Percentiles rank a stretch among this genome's conserved stretches.
These are phyloP conservation scores for Pleurozium schreberi DNA, from an alignment of 225 moss, liverwort and hornwort species.

Conservation along the genomic window DNA sequence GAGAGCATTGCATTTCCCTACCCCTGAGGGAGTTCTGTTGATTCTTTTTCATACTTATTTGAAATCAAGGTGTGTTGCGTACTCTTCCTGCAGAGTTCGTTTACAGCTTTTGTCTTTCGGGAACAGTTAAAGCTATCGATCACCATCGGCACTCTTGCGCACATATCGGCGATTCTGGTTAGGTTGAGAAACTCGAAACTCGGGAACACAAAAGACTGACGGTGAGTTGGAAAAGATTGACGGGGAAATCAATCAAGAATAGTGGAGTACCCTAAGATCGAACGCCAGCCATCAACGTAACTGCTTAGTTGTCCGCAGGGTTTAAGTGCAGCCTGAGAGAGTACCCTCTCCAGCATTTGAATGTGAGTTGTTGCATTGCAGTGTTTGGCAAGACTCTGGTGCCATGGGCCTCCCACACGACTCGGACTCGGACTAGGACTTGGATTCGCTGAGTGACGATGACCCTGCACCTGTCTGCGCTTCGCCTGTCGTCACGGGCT, in stretches of 20 bases:
- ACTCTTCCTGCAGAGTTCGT: not conserved
- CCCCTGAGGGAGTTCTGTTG: not conserved
- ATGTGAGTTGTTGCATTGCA: not conserved
- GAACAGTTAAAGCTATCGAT: not conserved
- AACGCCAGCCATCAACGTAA: not conserved
- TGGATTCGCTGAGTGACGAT: not conserved
- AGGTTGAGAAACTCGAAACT: not conserved
- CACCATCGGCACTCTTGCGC: not conserved
- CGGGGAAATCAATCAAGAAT: not conserved
- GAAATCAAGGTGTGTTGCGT: not conserved
- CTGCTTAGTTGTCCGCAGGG: not conserved
- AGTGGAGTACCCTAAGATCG: not conserved
- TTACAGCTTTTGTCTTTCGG: not conserved
- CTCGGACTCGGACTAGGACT: not conserved
- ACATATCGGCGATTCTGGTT: not conserved
- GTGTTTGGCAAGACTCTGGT: not conserved
- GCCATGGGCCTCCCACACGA: not conserved
- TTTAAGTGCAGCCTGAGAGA: not conserved
- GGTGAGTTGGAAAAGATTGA: not conserved
- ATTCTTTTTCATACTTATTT: not conserved
- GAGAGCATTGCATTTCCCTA: not conserved
- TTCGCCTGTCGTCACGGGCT: conserved; percentile 20
- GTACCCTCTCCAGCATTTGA: not conserved
- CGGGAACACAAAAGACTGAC: not conserved
- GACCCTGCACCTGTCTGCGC: not conserved